Conservation (phyloP, 768 basidiomycete genomes). For the Saitozyma sp. region DNA sequence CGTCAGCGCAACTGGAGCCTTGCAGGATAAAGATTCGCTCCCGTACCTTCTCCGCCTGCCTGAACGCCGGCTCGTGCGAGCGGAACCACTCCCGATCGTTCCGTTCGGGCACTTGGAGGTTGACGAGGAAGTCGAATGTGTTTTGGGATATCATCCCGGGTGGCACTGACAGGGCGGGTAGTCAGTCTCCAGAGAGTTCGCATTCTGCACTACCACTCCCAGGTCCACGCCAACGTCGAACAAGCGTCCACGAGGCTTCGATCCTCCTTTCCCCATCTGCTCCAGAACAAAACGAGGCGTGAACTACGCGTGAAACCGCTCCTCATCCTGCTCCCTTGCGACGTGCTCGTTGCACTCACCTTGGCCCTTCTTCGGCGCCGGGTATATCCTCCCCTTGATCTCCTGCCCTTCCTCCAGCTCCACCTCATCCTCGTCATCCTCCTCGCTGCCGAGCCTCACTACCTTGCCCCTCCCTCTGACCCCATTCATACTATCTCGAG, state of each 20-base stretch:
- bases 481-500: not conserved
- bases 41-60: slow-evolving; percentile 67
- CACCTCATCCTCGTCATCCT: slow-evolving; percentile 35
- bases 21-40: not conserved
- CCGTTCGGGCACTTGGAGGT: slow-evolving; percentile 70
- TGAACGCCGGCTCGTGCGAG: slow-evolving; percentile 75
- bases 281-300: too few relatives aligned
- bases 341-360: slow-evolving; percentile 56
- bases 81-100: slow-evolving; percentile 87
- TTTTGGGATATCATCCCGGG: slow-evolving; percentile 84
- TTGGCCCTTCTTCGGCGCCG: slow-evolving; percentile 79
- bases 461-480: slow-evolving; percentile 6
- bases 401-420: slow-evolving; percentile 51
- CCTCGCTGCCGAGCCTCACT: slow-evolving; percentile 25
- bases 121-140: slow-evolving; percentile 71
- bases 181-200: not conserved
- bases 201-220: not conserved
- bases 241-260: not conserved
- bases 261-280: too few relatives aligned
- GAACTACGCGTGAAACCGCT: too few relatives aligned
- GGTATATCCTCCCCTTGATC: slow-evolving; percentile 64
- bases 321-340: not conserved
- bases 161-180: slow-evolving; percentile 59
- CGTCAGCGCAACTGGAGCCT: slow-evolving; percentile 1
- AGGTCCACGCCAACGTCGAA: not conserved